A percentile compares a stretch with the other conserved stretches of the same genome.
Conservation (phyloP, 2,329 filamentous ascomycete genomes). For the Grosmannia huntii region DNA sequence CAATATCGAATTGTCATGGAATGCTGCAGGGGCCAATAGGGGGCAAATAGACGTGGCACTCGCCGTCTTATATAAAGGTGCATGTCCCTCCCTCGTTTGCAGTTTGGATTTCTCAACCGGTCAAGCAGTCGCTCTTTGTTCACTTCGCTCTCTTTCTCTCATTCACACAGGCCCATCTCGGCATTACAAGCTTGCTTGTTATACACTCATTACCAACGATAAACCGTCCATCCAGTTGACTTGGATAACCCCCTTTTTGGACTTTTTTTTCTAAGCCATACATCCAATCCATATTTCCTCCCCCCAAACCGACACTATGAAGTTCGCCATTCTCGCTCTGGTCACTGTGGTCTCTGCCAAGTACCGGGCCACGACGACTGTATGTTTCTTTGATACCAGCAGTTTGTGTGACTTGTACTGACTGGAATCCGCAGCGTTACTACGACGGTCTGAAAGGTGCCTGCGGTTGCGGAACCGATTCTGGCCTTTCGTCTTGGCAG, state of each 20-base stretch:
- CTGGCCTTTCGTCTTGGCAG: slow-evolving; percentile 18
- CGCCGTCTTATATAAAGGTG: not conserved
- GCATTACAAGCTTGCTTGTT: not conserved
- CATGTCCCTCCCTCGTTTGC: not conserved
- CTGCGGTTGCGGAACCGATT: slow-evolving; percentile 18
- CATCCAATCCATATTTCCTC: not conserved
- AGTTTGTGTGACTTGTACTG: not conserved
- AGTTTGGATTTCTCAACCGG: not conserved
- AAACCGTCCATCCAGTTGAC: not conserved
- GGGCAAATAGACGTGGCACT: not conserved
- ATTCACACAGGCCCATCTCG: not conserved
- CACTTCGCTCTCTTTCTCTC: not conserved
- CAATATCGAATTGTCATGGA: not conserved
- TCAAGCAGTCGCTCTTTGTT: not conserved
- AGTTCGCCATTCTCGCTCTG: slow-evolving; percentile 1
- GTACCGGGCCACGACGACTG: slow-evolving; percentile 4
- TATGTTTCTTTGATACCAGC: not conserved
- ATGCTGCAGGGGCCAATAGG: not conserved
- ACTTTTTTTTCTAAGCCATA: not conserved
- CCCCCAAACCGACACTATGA: not conserved
- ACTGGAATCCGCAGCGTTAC: slow-evolving; percentile 14
- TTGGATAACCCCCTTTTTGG: not conserved
- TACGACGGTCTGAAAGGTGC: slow-evolving; percentile 20
- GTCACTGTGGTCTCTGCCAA: slow-evolving; percentile 1
- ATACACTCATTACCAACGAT: not conserved